These are phyloP conservation scores for Amanita rubescens DNA, from an alignment of 768 basidiomycete genomes.

Conservation along the genomic window DNA sequence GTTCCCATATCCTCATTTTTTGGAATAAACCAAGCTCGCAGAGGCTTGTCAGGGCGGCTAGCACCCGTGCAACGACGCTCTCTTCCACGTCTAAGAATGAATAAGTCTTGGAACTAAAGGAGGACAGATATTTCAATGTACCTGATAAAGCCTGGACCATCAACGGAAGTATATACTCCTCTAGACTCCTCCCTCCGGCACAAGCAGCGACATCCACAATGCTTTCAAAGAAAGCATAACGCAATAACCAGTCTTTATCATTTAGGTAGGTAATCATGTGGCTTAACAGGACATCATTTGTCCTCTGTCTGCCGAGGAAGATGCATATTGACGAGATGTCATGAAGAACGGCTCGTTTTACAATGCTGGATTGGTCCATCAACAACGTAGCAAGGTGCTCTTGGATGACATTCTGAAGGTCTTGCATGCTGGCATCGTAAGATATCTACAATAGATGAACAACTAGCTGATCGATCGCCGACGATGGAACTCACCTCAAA, in stretches of 20 bases:
- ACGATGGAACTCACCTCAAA: conserved; percentile 54
- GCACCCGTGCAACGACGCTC: conserved; percentile 84
- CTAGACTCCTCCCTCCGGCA: conserved; percentile 84
- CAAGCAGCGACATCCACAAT: conserved; percentile 94
- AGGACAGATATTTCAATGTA: conserved; percentile 24
- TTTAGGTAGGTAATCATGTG: conserved; percentile 85
- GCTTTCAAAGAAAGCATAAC: conserved; percentile 90
- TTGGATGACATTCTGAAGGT: conserved; percentile 78
- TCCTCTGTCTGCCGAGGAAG: conserved; percentile 87
- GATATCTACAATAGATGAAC: conserved; percentile 51
- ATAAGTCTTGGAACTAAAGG: background rate
- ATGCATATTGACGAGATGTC: conserved; percentile 87
- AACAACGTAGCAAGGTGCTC: conserved; percentile 83
- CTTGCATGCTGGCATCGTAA: conserved; percentile 81
- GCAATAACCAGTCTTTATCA: conserved; percentile 87
- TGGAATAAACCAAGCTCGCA: conserved; percentile 87
- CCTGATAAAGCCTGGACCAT: conserved; percentile 96
- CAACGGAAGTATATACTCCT: conserved; percentile 94
- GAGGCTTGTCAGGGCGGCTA: conserved; percentile 81
- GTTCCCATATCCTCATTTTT: conserved; percentile 95
- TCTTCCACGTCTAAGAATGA: conserved; percentile 78
- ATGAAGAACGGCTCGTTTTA: conserved; percentile 85
- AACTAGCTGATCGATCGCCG: background rate
- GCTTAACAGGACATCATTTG: conserved; percentile 91
- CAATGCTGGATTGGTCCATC: conserved; percentile 81